A percentile compares a stretch with the other conserved stretches of the same genome.
Evolutionary conservation across 495 filamentous ascomycete genomes (phyloP).

Genomic region (Astrocystis sublimbata): DNA sequence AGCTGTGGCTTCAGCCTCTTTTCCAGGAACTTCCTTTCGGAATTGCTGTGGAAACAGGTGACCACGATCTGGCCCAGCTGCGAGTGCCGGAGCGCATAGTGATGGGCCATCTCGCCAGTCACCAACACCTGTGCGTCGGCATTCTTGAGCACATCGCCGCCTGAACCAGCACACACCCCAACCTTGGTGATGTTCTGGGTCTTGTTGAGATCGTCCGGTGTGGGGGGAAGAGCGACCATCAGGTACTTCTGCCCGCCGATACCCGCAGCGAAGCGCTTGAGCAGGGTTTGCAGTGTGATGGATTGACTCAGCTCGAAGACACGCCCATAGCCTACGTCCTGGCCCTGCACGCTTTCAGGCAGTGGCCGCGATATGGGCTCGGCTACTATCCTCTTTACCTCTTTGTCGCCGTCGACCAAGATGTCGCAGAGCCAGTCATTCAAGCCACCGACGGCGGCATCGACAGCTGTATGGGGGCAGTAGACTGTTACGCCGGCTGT

Average conservation of each 20-base stretch:
- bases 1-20: constrained; percentile 69
- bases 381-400: constrained; percentile 36
- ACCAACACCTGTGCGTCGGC: constrained; percentile 74
- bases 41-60: constrained; percentile 87
- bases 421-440: constrained; percentile 96
- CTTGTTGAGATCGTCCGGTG: constrained; percentile 21
- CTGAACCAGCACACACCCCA: constrained; percentile 82
- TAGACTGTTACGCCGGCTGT: constrained; percentile 93
- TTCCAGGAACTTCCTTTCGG: constrained; percentile 77
- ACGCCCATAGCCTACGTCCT: constrained; percentile 69
- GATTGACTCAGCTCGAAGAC: constrained; percentile 62
- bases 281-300: constrained; percentile 60
- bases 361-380: constrained; percentile 38
- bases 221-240: constrained; percentile 43
- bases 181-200: constrained; percentile 55
- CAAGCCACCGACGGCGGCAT: constrained; percentile 82
- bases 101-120: constrained; percentile 92
- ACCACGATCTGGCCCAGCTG: constrained; percentile 88
- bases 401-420: constrained; percentile 47
- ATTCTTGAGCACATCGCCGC: constrained; percentile 69
- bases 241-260: constrained; percentile 41
- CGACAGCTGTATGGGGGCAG: constrained; percentile 90
- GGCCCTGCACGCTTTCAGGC: constrained; percentile 57
- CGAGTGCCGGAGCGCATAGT: constrained; percentile 80
- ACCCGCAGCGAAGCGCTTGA: constrained; percentile 49